These are phyloP conservation scores for Cytospora chrysosperma DNA, from an alignment of 2,329 filamentous ascomycete species.

Conservation along the genomic window DNA sequence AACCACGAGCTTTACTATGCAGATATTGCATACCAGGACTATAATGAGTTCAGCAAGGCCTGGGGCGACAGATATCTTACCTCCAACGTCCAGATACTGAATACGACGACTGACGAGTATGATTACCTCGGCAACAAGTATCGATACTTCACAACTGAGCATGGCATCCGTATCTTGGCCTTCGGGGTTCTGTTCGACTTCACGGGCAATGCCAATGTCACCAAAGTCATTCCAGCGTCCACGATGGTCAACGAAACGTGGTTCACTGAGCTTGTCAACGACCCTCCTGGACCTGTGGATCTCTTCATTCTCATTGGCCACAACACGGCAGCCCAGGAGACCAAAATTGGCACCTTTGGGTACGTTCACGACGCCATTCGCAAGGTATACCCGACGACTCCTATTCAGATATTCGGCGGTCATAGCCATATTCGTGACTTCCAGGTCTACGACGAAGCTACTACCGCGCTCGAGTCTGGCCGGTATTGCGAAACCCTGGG, in stretches of 20 bases:
- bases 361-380: conserved; percentile 58
- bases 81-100: conserved; percentile 45
- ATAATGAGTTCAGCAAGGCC: conserved; percentile 56
- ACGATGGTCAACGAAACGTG: conserved; percentile 53
- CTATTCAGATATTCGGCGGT: conserved; percentile 65
- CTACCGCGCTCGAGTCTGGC: conserved; percentile 61
- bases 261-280: conserved; percentile 59
- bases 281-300: conserved; percentile 53
- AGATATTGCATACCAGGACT: conserved; percentile 61
- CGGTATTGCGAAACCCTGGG: conserved; percentile 69
- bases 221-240: conserved; percentile 57
- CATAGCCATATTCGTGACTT: conserved; percentile 67
- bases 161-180: conserved; percentile 44
- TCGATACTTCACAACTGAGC: conserved; percentile 43
- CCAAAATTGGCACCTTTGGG: conserved; percentile 43
- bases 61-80: conserved; percentile 50
- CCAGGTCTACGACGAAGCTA: conserved; percentile 59
- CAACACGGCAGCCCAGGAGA: conserved; percentile 53
- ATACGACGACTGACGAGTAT: conserved; percentile 38
- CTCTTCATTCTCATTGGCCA: conserved; percentile 64
- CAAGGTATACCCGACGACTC: conserved; percentile 52
- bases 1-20: conserved; percentile 67
- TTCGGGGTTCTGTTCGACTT: conserved; percentile 47
- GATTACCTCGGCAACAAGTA: conserved; percentile 45
- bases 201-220: conserved; percentile 59